A percentile compares a stretch with the other conserved stretches of the same genome.
phyloP scores from a whole-genome alignment of 208 protist genomes.

The Wallacemonas sp. region DNA sequence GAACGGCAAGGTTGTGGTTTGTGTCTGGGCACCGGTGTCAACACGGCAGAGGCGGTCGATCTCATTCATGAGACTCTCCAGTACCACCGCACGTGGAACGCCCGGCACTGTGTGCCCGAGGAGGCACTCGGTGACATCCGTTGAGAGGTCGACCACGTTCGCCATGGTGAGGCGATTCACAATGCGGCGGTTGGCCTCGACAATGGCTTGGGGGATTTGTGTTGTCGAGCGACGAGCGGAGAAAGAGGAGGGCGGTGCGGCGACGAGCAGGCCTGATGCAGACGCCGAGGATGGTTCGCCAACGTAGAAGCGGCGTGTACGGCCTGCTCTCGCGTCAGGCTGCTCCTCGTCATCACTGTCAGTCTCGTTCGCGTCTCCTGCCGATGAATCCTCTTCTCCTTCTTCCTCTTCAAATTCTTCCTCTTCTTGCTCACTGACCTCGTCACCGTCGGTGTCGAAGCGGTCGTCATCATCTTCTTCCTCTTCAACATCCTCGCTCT shows the following conservation, averaged over 20 bases:
- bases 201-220: slow-evolving; percentile 12
- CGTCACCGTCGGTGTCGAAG: neutral
- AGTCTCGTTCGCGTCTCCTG: slow-evolving; percentile 2
- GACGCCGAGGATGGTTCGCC: neutral
- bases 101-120: slow-evolving; percentile 16
- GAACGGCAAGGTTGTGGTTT: slow-evolving; percentile 59
- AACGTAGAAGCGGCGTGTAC: slow-evolving; percentile 2
- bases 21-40: slow-evolving; percentile 53
- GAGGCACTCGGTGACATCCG: slow-evolving; percentile 48
- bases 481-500: neutral
- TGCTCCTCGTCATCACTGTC: neutral
- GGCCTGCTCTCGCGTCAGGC: neutral
- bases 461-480: neutral
- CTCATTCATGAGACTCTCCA: slow-evolving; percentile 47
- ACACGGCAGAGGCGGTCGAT: slow-evolving; percentile 57
- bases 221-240: neutral
- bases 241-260: neutral
- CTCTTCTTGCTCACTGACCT: neutral
- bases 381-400: neutral
- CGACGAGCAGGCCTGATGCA: neutral
- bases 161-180: slow-evolving; percentile 78
- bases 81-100: slow-evolving; percentile 49
- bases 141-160: slow-evolving; percentile 73
- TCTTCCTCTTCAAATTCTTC: neutral
- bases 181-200: slow-evolving; percentile 40